Conservation (phyloP, 176 grass and related monocot species). For the Carex parvula region DNA sequence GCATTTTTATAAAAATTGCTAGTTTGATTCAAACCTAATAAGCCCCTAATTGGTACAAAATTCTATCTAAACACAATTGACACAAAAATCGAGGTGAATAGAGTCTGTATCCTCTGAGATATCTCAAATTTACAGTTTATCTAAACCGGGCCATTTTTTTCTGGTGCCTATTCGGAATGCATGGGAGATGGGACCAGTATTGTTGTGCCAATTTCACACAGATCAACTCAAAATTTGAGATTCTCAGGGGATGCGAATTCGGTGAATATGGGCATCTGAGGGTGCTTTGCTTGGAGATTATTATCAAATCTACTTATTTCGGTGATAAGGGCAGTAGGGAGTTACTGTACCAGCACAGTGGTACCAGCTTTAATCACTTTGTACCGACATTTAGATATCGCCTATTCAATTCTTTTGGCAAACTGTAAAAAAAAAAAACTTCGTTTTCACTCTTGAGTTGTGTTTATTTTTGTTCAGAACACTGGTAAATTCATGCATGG, state of each 20-base stretch:
- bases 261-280: neutral
- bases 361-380: too few species aligned
- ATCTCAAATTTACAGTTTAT: too few species aligned
- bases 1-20: neutral
- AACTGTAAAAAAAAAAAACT: neutral
- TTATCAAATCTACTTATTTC: neutral
- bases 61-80: neutral
- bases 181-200: too few species aligned
- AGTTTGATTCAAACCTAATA: constrained; percentile 4
- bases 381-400: too few species aligned
- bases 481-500: constrained; percentile 84
- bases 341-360: neutral
- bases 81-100: neutral
- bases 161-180: too few species aligned
- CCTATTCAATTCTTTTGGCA: neutral
- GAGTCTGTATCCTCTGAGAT: too few species aligned
- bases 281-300: neutral
- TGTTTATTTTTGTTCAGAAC: constrained; percentile 40
- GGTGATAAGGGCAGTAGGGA: neutral
- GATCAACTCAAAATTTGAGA: too few species aligned
- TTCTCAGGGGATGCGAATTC: too few species aligned
- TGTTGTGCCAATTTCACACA: too few species aligned
- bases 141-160: too few species aligned
- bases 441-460: neutral
- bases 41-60: neutral